Percentiles rank a stretch among this genome's conserved stretches.
These are phyloP conservation scores for Diaporthe caulivora DNA, from an alignment of 2,329 filamentous ascomycete genomes.

Conservation along the genomic window DNA sequence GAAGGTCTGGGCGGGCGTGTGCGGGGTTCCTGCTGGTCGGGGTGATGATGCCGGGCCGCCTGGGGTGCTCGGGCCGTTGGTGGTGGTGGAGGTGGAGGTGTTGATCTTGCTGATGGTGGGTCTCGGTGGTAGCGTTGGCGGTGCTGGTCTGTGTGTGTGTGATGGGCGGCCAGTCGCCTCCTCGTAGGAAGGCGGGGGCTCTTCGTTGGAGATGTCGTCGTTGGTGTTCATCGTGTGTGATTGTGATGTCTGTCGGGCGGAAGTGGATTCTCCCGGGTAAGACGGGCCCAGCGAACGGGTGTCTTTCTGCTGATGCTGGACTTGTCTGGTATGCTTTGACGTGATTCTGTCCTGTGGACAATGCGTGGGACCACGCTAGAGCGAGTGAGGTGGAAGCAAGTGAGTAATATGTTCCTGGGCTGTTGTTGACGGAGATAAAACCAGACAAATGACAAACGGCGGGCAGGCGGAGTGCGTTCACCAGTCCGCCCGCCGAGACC, in stretches of 20 bases:
- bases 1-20: slow-evolving; percentile 34
- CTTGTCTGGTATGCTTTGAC: neutral
- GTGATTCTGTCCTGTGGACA: neutral
- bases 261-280: neutral
- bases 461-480: neutral
- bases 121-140: slow-evolving; percentile 12
- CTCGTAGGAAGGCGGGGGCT: slow-evolving; percentile 36
- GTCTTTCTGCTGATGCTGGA: neutral
- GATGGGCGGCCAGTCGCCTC: slow-evolving; percentile 32
- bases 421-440: neutral
- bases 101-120: slow-evolving; percentile 2
- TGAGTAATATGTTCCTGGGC: neutral
- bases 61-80: slow-evolving; percentile 1
- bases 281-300: neutral
- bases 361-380: too few species aligned
- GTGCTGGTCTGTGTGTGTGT: neutral
- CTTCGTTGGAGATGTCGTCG: slow-evolving; percentile 13
- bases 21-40: neutral
- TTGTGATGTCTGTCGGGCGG: neutral
- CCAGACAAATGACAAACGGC: neutral
- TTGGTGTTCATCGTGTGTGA: slow-evolving; percentile 26
- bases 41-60: slow-evolving; percentile 2
- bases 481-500: slow-evolving; percentile 15
- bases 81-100: neutral
- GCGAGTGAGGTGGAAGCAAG: neutral